phyloP scores from a whole-genome alignment of 495 filamentous ascomycete genomes.

The Penicillium riverlandense region DNA sequence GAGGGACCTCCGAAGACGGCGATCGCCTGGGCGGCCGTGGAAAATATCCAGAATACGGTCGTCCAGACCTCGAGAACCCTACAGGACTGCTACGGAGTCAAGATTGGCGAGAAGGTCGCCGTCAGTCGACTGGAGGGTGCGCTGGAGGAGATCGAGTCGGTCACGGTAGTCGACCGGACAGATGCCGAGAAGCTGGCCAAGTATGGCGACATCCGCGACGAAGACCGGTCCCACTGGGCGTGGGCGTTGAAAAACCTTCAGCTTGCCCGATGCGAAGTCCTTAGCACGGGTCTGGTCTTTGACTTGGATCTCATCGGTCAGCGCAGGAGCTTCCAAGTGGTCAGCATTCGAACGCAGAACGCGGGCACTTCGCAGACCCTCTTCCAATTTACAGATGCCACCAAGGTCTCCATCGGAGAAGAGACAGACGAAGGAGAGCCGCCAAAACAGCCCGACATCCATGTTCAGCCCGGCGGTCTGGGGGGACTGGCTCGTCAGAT shows the following conservation, averaged over 20 bases:
- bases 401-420: conserved; percentile 28
- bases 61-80: conserved; percentile 60
- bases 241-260: conserved; percentile 51
- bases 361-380: conserved; percentile 22
- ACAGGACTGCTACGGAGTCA: conserved; percentile 56
- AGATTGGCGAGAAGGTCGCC: conserved; percentile 52
- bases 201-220: conserved; percentile 26
- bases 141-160: conserved; percentile 31
- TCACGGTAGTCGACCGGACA: conserved; percentile 46
- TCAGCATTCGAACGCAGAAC: conserved; percentile 22
- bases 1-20: conserved; percentile 43
- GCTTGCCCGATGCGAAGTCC: conserved; percentile 39
- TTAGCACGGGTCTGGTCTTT: conserved; percentile 37
- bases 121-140: conserved; percentile 38
- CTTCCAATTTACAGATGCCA: conserved; percentile 24
- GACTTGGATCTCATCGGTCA: conserved; percentile 42
- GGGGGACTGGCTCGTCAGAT: conserved; percentile 59
- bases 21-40: conserved; percentile 57
- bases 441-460: conserved; percentile 6
- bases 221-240: conserved; percentile 53
- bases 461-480: conserved; percentile 37
- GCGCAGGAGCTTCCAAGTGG: conserved; percentile 36
- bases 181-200: conserved; percentile 25
- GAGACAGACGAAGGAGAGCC: conserved; percentile 5
- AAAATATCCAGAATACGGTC: conserved; percentile 56